These are phyloP conservation scores for Pseudogymnoascus sp. DNA, from an alignment of 2,329 filamentous ascomycete genomes.

Conservation along the genomic window DNA sequence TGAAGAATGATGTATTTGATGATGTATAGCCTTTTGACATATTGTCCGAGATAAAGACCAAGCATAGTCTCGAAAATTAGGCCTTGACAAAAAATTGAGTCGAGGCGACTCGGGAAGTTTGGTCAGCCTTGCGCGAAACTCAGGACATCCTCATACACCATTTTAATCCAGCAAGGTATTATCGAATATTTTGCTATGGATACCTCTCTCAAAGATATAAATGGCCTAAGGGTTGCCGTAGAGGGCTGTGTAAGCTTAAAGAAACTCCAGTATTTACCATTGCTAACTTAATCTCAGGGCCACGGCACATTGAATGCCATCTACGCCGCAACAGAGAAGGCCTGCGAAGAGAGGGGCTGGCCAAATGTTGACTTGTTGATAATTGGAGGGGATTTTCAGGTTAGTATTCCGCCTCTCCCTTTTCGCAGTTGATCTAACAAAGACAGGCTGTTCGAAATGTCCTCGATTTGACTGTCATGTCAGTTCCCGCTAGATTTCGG, in stretches of 20 bases:
- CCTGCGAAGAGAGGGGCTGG: slow-evolving; percentile 68
- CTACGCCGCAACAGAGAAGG: slow-evolving; percentile 66
- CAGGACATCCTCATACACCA: neutral
- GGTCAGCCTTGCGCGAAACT: neutral
- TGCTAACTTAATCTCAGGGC: slow-evolving; percentile 48
- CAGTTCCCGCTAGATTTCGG: slow-evolving; percentile 82
- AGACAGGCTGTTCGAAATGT: slow-evolving; percentile 75
- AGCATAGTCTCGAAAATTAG: neutral
- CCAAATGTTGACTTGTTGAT: slow-evolving; percentile 79
- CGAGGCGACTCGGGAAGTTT: neutral
- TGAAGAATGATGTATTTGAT: neutral
- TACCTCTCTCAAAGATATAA: slow-evolving; percentile 21
- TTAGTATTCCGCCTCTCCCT: slow-evolving; percentile 28
- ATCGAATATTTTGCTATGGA: slow-evolving; percentile 17
- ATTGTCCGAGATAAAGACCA: neutral
- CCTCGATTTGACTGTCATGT: slow-evolving; percentile 78
- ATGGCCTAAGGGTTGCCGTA: slow-evolving; percentile 66
- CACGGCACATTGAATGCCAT: slow-evolving; percentile 90
- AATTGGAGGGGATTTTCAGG: slow-evolving; percentile 94
- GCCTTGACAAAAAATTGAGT: neutral
- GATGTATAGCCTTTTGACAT: neutral
- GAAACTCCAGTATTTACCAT: neutral
- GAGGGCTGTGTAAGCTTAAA: slow-evolving; percentile 69
- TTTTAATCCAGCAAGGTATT: neutral
- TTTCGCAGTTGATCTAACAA: slow-evolving; percentile 14